Percentiles rank a stretch among this genome's conserved stretches.
These are phyloP conservation scores for Garcia nutans DNA, from an alignment of 345 rosid genomes.

Conservation along the genomic window DNA sequence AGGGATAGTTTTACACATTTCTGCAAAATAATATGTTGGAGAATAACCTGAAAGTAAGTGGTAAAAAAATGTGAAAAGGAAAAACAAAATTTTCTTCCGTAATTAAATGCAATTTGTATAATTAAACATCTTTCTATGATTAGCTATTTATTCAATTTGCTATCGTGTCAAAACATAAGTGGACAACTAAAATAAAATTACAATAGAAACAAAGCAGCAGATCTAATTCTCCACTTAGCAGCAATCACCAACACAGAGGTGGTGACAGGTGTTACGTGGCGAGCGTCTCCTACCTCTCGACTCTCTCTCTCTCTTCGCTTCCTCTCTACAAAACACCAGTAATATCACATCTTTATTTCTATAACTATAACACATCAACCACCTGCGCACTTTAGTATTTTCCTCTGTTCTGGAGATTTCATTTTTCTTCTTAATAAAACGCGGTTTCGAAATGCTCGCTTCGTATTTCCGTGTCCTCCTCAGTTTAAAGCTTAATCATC, in stretches of 20 bases:
- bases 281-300: slow-evolving; percentile 1
- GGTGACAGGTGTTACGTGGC: slow-evolving; percentile 16
- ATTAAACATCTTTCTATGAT: too few relatives aligned
- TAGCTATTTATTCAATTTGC: too few relatives aligned
- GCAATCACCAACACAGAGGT: not conserved
- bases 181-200: not conserved
- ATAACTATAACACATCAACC: not conserved
- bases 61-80: too few relatives aligned
- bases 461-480: slow-evolving; percentile 18
- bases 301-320: slow-evolving; percentile 7
- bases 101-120: too few relatives aligned
- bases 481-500: not conserved
- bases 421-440: not conserved
- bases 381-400: slow-evolving; percentile 24
- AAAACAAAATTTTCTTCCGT: too few relatives aligned
- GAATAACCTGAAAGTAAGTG: too few relatives aligned
- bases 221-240: not conserved
- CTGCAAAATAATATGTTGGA: too few relatives aligned
- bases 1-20: too few relatives aligned
- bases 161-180: not conserved
- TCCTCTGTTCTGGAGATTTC: not conserved
- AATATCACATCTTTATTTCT: not conserved
- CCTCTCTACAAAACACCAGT: not conserved
- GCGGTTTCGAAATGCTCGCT: slow-evolving; percentile 23
- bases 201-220: not conserved